A percentile compares a stretch with the other conserved stretches of the same genome.
These are phyloP conservation scores for Erysimum cheiranthoides DNA, from an alignment of 345 rosid genomes.

Conservation along the genomic window DNA sequence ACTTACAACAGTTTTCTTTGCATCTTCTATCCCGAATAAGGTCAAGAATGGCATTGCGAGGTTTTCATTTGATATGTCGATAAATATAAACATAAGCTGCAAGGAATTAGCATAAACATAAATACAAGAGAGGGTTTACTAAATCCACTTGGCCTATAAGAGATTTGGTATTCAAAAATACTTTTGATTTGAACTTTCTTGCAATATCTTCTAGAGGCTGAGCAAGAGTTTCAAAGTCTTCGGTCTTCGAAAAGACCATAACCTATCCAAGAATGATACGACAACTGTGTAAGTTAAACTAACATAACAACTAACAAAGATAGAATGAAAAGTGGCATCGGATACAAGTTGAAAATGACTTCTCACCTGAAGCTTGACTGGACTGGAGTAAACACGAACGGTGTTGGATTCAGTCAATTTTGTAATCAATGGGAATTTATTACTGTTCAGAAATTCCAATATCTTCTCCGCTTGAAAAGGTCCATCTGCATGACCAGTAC, in stretches of 20 bases:
- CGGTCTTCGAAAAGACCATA: constrained; percentile 64
- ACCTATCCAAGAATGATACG: constrained; percentile 60
- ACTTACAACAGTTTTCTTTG: constrained; percentile 70
- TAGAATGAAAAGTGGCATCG: background rate
- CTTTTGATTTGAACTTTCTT: constrained; percentile 78
- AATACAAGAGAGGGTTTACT: constrained; percentile 19
- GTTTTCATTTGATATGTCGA: constrained; percentile 76
- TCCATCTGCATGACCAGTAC: constrained; percentile 65
- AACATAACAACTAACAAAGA: constrained; percentile 11
- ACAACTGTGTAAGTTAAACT: constrained; percentile 40
- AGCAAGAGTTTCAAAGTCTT: constrained; percentile 61
- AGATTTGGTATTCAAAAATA: constrained; percentile 33
- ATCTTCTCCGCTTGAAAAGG: constrained; percentile 57
- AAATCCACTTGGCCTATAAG: constrained; percentile 3
- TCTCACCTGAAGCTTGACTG: constrained; percentile 78
- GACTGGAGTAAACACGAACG: constrained; percentile 72
- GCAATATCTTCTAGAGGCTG: constrained; percentile 76
- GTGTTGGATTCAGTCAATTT: constrained; percentile 76
- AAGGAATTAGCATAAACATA: constrained; percentile 32
- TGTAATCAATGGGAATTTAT: constrained; percentile 85
- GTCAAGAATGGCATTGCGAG: constrained; percentile 92
- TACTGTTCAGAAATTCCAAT: constrained; percentile 67
- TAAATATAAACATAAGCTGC: constrained; percentile 76
- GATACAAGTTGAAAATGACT: constrained; percentile 3
- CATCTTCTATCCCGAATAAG: constrained; percentile 82